Percentiles rank a stretch among this genome's conserved stretches.
Conservation (phyloP, 305 asterid genomes). For the Euphrasia arctica region DNA sequence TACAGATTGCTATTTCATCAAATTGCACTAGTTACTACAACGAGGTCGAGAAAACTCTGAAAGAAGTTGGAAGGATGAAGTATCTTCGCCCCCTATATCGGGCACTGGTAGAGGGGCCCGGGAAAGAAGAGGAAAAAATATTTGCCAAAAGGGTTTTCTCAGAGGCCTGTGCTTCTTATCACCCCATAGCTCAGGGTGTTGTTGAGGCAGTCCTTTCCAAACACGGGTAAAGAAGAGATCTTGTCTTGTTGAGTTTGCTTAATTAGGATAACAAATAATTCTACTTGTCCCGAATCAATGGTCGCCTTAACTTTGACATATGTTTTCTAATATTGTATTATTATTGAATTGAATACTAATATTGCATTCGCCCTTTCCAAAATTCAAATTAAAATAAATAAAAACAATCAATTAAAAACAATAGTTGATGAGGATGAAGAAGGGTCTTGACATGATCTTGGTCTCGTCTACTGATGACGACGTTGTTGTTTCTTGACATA, state of each 20-base stretch:
- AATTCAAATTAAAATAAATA: no score
- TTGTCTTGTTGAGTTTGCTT: not conserved
- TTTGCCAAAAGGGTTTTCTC: constrained; percentile 84
- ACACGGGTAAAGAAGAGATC: constrained; percentile 27
- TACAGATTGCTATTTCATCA: constrained; percentile 71
- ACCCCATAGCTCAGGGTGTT: constrained; percentile 87
- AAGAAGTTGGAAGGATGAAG: constrained; percentile 88
- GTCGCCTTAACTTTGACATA: no score
- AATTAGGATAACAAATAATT: no score
- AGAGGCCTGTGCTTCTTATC: constrained; percentile 73
- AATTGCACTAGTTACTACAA: constrained; percentile 69
- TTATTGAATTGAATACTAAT: no score
- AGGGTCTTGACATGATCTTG: not conserved
- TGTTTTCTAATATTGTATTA: no score
- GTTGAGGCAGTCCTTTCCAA: constrained; percentile 76
- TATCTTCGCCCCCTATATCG: constrained; percentile 78
- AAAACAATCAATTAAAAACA: no score
- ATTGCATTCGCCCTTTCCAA: no score
- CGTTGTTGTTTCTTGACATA: constrained; percentile 37
- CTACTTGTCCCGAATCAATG: no score
- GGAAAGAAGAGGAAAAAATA: constrained; percentile 69
- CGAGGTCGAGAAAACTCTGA: constrained; percentile 87
- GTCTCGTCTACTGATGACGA: not conserved
- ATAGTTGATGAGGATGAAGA: constrained; percentile 3
- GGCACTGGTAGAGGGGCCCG: constrained; percentile 62